phyloP scores from a whole-genome alignment of 192 early-diverging fungal species.

The Coemansia sp. region DNA sequence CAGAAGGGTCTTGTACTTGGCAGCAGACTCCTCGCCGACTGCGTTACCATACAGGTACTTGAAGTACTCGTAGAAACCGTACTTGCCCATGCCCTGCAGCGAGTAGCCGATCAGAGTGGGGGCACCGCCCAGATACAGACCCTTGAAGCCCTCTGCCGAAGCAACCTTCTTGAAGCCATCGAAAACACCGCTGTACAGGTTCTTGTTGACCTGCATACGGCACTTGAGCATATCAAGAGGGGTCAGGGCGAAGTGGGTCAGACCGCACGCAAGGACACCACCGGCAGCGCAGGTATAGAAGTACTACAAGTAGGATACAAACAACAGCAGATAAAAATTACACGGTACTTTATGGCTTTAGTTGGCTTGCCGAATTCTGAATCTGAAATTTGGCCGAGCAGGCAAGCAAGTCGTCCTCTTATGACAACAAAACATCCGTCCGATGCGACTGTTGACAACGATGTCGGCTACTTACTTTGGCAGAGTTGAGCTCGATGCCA shows the following conservation, averaged over 20 bases:
- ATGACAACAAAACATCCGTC: not conserved
- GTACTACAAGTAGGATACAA: constrained; percentile 37
- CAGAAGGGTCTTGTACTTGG: constrained; percentile 73
- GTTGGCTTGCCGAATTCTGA: not conserved
- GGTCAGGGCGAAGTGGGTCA: constrained; percentile 67
- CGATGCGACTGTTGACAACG: not conserved
- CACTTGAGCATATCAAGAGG: constrained; percentile 62
- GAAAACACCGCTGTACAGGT: constrained; percentile 56
- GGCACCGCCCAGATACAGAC: constrained; percentile 73
- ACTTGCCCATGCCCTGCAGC: constrained; percentile 84
- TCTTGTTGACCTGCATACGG: constrained; percentile 61
- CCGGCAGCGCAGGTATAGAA: constrained; percentile 66
- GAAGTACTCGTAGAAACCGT: constrained; percentile 89
- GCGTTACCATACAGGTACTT: constrained; percentile 71
- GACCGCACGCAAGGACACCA: constrained; percentile 66
- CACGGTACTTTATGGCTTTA: not conserved
- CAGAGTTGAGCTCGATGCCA: constrained; percentile 56
- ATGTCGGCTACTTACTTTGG: constrained; percentile 34
- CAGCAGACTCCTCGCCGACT: constrained; percentile 69
- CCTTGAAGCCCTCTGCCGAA: constrained; percentile 68
- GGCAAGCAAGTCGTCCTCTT: not conserved
- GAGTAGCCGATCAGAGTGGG: constrained; percentile 87
- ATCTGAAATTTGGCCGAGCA: not conserved
- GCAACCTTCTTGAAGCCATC: constrained; percentile 60
- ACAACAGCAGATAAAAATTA: not conserved